phyloP scores from a whole-genome alignment of 2,329 filamentous ascomycete genomes.

The Thelonectria blattea region DNA sequence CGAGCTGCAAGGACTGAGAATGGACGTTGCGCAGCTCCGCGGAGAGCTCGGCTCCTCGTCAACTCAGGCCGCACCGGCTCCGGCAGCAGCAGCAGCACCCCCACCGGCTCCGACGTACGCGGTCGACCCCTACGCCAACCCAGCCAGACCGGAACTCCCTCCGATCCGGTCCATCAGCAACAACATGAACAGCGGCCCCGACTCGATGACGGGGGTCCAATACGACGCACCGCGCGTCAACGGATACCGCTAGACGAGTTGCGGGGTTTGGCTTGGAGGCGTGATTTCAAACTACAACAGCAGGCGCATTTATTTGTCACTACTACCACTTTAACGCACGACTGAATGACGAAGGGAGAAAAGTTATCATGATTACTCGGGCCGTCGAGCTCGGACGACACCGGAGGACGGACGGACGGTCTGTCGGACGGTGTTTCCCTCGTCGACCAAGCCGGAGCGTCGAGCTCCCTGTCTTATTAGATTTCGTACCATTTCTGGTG shows the following conservation, averaged over 20 bases:
- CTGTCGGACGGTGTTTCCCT: slow-evolving; percentile 15
- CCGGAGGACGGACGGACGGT: slow-evolving; percentile 6
- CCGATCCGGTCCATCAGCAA: slow-evolving; percentile 61
- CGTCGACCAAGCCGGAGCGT: slow-evolving; percentile 17
- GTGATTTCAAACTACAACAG: neutral
- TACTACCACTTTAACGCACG: slow-evolving; percentile 28
- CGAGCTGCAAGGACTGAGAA: slow-evolving; percentile 54
- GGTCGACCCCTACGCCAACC: slow-evolving; percentile 40
- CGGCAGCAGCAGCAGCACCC: slow-evolving; percentile 26
- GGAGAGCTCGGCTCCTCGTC: slow-evolving; percentile 41
- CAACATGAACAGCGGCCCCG: slow-evolving; percentile 52
- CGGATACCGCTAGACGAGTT: slow-evolving; percentile 48
- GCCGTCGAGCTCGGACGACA: slow-evolving; percentile 23
- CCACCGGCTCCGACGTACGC: slow-evolving; percentile 37
- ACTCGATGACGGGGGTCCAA: slow-evolving; percentile 71
- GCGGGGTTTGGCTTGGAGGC: neutral
- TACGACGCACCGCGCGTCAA: slow-evolving; percentile 59
- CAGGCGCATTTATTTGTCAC: slow-evolving; percentile 26
- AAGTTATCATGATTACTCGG: slow-evolving; percentile 31
- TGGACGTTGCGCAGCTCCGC: slow-evolving; percentile 57
- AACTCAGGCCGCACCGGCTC: slow-evolving; percentile 33
- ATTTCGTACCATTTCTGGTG: slow-evolving; percentile 22
- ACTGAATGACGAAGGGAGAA: slow-evolving; percentile 37
- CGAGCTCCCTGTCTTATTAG: slow-evolving; percentile 31
- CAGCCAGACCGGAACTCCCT: slow-evolving; percentile 58